phyloP scores from a whole-genome alignment of 2,329 filamentous ascomycete genomes.

The Botrytis paeoniae region DNA sequence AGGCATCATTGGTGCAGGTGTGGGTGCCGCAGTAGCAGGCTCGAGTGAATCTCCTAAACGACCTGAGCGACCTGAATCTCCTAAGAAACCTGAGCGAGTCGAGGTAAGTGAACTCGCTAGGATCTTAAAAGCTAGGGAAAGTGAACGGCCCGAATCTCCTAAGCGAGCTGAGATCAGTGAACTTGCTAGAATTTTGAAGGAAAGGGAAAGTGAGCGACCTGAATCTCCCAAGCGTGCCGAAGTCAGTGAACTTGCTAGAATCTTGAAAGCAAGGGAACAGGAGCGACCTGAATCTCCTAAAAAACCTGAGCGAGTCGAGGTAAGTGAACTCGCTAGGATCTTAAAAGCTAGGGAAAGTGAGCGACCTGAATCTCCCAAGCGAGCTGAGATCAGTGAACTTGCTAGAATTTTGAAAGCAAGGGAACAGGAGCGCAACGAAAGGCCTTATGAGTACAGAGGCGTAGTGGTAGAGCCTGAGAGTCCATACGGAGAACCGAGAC shows the following conservation, averaged over 20 bases:
- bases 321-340: constrained; percentile 3
- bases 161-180: constrained; percentile 18
- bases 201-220: constrained; percentile 13
- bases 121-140: constrained; percentile 12
- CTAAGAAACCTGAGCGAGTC: constrained; percentile 18
- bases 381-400: constrained; percentile 9
- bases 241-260: constrained; percentile 5
- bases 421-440: constrained; percentile 22
- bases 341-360: constrained; percentile 14
- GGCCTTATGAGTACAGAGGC: constrained; percentile 33
- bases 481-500: constrained; percentile 25
- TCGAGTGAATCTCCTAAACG: constrained; percentile 28
- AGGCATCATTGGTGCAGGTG: constrained; percentile 46
- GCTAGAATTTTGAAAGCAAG: constrained; percentile 10
- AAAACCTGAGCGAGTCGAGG: neutral
- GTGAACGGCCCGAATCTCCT: constrained; percentile 25
- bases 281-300: constrained; percentile 26
- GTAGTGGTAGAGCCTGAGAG: constrained; percentile 32
- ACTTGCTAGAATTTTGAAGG: constrained; percentile 1
- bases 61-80: constrained; percentile 23
- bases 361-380: constrained; percentile 21
- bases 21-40: constrained; percentile 33
- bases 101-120: constrained; percentile 13
- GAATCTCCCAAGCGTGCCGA: constrained; percentile 14
- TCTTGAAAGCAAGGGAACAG: too few species aligned